Evolutionary conservation across 768 basidiomycete species (phyloP).

Genomic region (Glaciozyma antarctica): DNA sequence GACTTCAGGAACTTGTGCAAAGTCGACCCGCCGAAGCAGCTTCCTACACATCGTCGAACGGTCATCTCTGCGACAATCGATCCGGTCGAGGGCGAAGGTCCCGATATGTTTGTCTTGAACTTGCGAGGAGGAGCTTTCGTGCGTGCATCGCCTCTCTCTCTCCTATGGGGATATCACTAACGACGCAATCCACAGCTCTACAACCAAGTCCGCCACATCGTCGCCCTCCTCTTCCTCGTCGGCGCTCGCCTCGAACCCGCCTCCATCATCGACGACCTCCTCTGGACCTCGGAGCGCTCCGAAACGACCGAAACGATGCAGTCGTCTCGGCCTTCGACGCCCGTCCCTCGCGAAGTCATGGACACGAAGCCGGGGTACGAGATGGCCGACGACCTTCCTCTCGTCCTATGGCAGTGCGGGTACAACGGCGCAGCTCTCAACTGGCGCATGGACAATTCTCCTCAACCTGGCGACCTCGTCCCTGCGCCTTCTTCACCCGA

Average conservation of each 20-base stretch:
- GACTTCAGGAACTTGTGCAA: slow-evolving; percentile 96
- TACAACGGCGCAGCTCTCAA: slow-evolving; percentile 57
- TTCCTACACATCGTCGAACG: slow-evolving; percentile 62
- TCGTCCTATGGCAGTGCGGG: slow-evolving; percentile 82
- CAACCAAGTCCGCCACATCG: slow-evolving; percentile 91
- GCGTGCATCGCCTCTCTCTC: background rate
- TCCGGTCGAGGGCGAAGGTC: slow-evolving; percentile 39
- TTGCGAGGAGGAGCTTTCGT: slow-evolving; percentile 31
- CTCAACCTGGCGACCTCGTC: slow-evolving; percentile 20
- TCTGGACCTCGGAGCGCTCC: slow-evolving; percentile 55
- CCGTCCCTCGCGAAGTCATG: slow-evolving; percentile 10
- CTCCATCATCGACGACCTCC: slow-evolving; percentile 56
- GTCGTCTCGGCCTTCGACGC: slow-evolving; percentile 26
- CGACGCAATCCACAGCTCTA: slow-evolving; percentile 47
- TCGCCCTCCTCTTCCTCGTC: slow-evolving; percentile 80
- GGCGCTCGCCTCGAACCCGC: slow-evolving; percentile 70
- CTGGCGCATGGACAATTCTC: slow-evolving; percentile 57
- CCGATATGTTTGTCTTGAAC: slow-evolving; percentile 25
- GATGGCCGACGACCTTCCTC: slow-evolving; percentile 84
- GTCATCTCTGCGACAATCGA: slow-evolving; percentile 60
- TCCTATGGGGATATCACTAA: background rate
- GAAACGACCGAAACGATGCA: slow-evolving; percentile 36
- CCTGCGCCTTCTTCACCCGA: background rate
- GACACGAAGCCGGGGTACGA: slow-evolving; percentile 76
- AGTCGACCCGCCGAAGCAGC: slow-evolving; percentile 81